Evolutionary conservation across 1,284 basidiomycete species (phyloP).

Genomic region (Apiotrichum gamsii): DNA sequence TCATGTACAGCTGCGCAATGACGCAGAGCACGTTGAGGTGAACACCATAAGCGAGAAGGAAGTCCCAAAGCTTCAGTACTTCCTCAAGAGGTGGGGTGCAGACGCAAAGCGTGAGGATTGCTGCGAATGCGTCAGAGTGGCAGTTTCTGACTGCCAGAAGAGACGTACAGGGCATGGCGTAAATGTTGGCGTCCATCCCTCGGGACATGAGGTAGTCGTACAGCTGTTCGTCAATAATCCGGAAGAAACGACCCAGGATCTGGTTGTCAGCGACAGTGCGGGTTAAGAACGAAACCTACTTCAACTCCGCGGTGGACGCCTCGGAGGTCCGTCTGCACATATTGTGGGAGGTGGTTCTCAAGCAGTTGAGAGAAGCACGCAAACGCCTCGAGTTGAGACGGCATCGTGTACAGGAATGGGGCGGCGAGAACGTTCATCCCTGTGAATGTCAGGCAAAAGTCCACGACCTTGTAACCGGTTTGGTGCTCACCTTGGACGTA

Average conservation of each 20-base stretch:
- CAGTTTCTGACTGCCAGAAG: too few species aligned
- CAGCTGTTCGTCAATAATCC: conserved; percentile 81
- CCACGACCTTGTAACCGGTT: not conserved
- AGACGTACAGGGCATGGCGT: conserved; percentile 86
- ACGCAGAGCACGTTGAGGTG: conserved; percentile 94
- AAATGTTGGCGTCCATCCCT: conserved; percentile 94
- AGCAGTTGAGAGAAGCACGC: conserved; percentile 92
- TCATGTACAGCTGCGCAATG: conserved; percentile 85
- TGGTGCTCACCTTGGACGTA: conserved; percentile 68
- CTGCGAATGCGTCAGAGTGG: conserved; percentile 50
- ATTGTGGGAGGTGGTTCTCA: conserved; percentile 82
- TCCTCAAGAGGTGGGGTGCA: conserved; percentile 93
- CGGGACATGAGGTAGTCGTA: conserved; percentile 75
- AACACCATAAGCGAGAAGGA: conserved; percentile 89
- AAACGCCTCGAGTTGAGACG: conserved; percentile 92
- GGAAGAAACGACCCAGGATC: conserved; percentile 85
- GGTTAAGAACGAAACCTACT: conserved; percentile 51
- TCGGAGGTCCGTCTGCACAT: conserved; percentile 89
- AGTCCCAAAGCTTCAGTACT: conserved; percentile 93
- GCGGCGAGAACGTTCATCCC: conserved; percentile 97
- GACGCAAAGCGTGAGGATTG: conserved; percentile 88
- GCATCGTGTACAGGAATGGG: conserved; percentile 92
- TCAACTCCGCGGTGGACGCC: conserved; percentile 91
- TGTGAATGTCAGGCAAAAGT: conserved; percentile 7
- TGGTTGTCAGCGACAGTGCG: conserved; percentile 36